Evolutionary conservation across 2,329 filamentous ascomycete genomes (phyloP).

Genomic region (Phyllachora maydis): DNA sequence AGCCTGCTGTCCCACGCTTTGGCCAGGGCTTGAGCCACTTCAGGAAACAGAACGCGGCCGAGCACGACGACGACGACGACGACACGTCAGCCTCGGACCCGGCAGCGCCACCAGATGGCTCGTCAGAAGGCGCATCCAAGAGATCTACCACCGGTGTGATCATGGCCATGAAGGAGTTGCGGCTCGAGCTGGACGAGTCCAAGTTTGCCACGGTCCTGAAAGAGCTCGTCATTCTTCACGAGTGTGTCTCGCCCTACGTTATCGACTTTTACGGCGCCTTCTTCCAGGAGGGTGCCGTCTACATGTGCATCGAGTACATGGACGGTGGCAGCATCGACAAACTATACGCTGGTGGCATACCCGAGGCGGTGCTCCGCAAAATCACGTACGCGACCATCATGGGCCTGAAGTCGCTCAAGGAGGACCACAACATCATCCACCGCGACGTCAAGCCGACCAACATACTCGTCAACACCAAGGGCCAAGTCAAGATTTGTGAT

Average conservation of each 20-base stretch:
- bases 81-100: conserved; percentile 10
- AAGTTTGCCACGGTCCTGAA: conserved; percentile 97
- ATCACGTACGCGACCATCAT: conserved; percentile 79
- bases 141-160: conserved; percentile 46
- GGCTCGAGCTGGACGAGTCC: conserved; percentile 83
- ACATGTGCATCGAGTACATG: conserved; percentile 99
- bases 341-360: conserved; percentile 75
- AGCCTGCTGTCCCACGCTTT: conserved; percentile 35
- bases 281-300: conserved; percentile 95
- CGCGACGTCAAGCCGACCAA: conserved; percentile 99
- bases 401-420: conserved; percentile 83
- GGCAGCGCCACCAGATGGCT: conserved; percentile 5
- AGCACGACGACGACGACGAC: conserved; percentile 8
- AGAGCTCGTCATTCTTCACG: conserved; percentile 88
- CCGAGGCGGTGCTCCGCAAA: conserved; percentile 72
- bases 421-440: conserved; percentile 98
- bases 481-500: conserved; percentile 95
- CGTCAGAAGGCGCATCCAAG: no score
- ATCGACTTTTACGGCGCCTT: conserved; percentile 98
- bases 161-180: conserved; percentile 99
- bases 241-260: conserved; percentile 87
- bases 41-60: conserved; percentile 10
- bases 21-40: conserved; percentile 32
- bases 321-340: conserved; percentile 96
- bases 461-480: conserved; percentile 73